A percentile compares a stretch with the other conserved stretches of the same genome.
Evolutionary conservation across 2,329 filamentous ascomycete species (phyloP).

Genomic region (Penicillium expansum): DNA sequence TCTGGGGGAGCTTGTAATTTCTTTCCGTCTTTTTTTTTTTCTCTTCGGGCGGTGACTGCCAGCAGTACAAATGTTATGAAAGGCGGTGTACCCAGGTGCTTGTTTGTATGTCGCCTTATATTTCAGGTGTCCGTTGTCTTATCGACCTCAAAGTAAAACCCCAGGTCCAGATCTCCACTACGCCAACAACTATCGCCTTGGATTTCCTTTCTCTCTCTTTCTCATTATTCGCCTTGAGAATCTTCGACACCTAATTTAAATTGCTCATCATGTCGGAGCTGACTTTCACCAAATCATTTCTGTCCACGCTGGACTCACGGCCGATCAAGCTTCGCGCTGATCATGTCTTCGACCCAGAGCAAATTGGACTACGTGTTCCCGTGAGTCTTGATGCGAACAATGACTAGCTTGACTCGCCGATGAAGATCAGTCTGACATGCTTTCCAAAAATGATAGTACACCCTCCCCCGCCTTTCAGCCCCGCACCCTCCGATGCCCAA

Average conservation of each 20-base stretch:
- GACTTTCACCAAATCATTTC: constrained; percentile 78
- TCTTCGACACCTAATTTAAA: neutral
- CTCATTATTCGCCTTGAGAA: neutral
- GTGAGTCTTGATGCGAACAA: constrained; percentile 51
- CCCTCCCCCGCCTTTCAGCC: constrained; percentile 47
- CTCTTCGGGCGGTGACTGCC: constrained; percentile 24
- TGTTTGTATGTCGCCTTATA: constrained; percentile 7
- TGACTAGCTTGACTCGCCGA: neutral
- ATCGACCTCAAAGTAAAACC: constrained; percentile 8
- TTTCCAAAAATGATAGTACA: constrained; percentile 37
- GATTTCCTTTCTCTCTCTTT: neutral
- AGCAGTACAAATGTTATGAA: constrained; percentile 23
- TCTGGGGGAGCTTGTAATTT: constrained; percentile 23
- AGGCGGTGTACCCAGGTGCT: constrained; percentile 20
- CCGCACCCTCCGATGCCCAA: constrained; percentile 46
- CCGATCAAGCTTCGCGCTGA: constrained; percentile 81
- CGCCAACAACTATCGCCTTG: neutral
- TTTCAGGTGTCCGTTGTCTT: constrained; percentile 2
- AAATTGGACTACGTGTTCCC: constrained; percentile 71
- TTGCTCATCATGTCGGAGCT: constrained; percentile 68
- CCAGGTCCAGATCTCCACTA: neutral
- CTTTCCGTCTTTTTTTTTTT: constrained; percentile 31
- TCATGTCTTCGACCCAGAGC: constrained; percentile 81
- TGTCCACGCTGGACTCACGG: constrained; percentile 73
- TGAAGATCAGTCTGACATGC: neutral